Evolutionary conservation across 805 yeast species (phyloP), one percentile per base, ranked within the genome.

Genomic region (Kodamaea leandrae): DNA sequence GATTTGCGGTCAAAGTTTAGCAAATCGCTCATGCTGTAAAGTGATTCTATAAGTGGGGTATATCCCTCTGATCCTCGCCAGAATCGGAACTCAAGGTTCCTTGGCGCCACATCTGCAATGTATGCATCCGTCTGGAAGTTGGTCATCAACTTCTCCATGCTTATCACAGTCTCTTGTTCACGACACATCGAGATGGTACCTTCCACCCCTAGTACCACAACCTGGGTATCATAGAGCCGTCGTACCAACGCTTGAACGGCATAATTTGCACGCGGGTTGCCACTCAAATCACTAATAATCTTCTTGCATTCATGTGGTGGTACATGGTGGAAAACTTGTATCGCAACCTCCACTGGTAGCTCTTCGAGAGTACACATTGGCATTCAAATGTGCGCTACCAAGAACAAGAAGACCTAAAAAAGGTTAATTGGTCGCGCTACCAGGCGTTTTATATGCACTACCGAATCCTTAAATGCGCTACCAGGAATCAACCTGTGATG

Each of bases 321-420:
- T 10, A 46, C 25, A 23, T 41, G 37, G 24, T 23, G 36, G 30
- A 46, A 43, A 19, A 58, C 50, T 12, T 36, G 35, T 7, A 51
- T 32, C 10, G 51, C 45, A 4, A 58, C 37, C 33, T 58, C 61
- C 15, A 44, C 32, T 8, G 61, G 60, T 23, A 56, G 42, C 33
- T 17, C 21, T 12, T 17, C 18, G 14, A 30, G 17, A 16, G 13
- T 17, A 16, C n/a, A 4, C 21, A 30, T 30, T 30, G 34, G 34
- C 19, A 6, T 6, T 13, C 34, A 30, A 6, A 14, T 12, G 4
- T 12, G 35, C 32, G 32, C 32, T 28, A 28, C 32, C 32, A 28
- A 14, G 5, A n/a, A n/a, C n/a, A n/a, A n/a, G n/a, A n/a, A n/a
- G n/a, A n/a, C n/a, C n/a, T n/a, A n/a, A n/a, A n/a, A n/a, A n/a